Base-by-base conservation (phyloP, 2,329 filamentous ascomycete genomes). In the Nakataea oryzae region DNA sequence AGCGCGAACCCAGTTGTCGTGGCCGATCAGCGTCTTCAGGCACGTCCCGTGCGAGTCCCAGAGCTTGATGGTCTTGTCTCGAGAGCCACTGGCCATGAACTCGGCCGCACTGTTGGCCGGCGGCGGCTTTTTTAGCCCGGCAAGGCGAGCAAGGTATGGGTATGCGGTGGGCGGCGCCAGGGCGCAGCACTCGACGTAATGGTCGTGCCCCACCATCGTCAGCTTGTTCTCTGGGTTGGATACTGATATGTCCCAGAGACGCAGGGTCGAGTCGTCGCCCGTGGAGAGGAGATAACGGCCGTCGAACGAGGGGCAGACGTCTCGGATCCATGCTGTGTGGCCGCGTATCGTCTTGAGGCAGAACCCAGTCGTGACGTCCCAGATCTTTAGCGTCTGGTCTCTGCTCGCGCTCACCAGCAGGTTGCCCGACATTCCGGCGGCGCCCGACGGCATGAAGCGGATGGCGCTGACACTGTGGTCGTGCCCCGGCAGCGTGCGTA, bases 351-450 rank as follows among this genome's bases (percentile, higher is more conserved):
- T 96, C 74, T 91, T 92, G 56, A 97, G 82, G 70, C 92, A 96
- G 73, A 93, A 97, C 7, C 93, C 93, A 0, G 92, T 97, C 30
- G 89, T 92, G 29, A 93, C 89, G 70, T 97, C 92, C 93, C 93
- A 97, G 73, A 97, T 89, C 63, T 89, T 84, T 61, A 97, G 78
- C 2, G 90, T 90, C 73, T 89, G 89, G 74, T 97, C 93, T 72
- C 93, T 82, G 68, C 89, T 93, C 8, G 92, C 92, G 63, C 88
- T 93, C 13, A 95, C 91, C 1, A 97, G 81, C 21, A 96, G 81
- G 69, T 96, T 96, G 32, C 90, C 89, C 1, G 89, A 90, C n/a
- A 86, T 81, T 55, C 89, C 91, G 1, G 88, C 88, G 24, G 89
- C 89, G 27, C 90, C 90, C 9, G 88, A 91, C 2, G 91, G 91